These are phyloP conservation scores for Penicillium mononematosum DNA, from an alignment of 495 filamentous ascomycete species.

Conservation along the genomic window DNA sequence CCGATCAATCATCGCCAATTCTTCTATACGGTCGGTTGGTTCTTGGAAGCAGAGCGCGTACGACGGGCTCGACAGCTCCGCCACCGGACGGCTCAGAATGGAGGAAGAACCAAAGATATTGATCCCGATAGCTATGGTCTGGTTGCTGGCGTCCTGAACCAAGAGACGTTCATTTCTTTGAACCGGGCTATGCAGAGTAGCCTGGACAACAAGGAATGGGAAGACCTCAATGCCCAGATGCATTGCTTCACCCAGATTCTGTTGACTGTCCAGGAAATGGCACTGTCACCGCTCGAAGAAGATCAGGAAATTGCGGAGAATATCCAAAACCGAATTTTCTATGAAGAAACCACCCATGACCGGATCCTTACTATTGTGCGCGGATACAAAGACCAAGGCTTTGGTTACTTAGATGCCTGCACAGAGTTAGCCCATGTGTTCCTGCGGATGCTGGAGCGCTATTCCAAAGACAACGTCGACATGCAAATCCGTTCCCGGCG, in stretches of 20 bases:
- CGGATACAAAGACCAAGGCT: slow-evolving; percentile 88
- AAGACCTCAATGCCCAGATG: slow-evolving; percentile 82
- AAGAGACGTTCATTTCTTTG: slow-evolving; percentile 86
- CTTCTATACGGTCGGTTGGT: slow-evolving; percentile 93
- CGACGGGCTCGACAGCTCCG: slow-evolving; percentile 60
- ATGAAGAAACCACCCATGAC: slow-evolving; percentile 94
- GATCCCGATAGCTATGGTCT: slow-evolving; percentile 80
- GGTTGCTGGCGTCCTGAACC: slow-evolving; percentile 84
- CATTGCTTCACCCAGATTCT: slow-evolving; percentile 76
- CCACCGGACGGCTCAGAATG: slow-evolving; percentile 31
- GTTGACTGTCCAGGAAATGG: slow-evolving; percentile 95
- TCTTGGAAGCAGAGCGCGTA: slow-evolving; percentile 82
- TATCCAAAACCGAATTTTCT: slow-evolving; percentile 93
- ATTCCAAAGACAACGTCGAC: slow-evolving; percentile 91
- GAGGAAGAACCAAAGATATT: slow-evolving; percentile 40
- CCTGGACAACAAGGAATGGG: slow-evolving; percentile 81
- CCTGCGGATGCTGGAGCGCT: slow-evolving; percentile 85
- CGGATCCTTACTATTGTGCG: slow-evolving; percentile 73
- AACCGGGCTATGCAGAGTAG: slow-evolving; percentile 78
- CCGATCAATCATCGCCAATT: slow-evolving; percentile 74
- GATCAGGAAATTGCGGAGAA: slow-evolving; percentile 99
- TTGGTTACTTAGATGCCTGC: slow-evolving; percentile 87
- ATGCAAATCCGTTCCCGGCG: slow-evolving; percentile 84
- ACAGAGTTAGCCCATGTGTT: slow-evolving; percentile 93
- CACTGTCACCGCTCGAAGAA: slow-evolving; percentile 77